Base-by-base conservation (phyloP, 2,329 filamentous ascomycete species). In the Aureobasidium zeae region DNA sequence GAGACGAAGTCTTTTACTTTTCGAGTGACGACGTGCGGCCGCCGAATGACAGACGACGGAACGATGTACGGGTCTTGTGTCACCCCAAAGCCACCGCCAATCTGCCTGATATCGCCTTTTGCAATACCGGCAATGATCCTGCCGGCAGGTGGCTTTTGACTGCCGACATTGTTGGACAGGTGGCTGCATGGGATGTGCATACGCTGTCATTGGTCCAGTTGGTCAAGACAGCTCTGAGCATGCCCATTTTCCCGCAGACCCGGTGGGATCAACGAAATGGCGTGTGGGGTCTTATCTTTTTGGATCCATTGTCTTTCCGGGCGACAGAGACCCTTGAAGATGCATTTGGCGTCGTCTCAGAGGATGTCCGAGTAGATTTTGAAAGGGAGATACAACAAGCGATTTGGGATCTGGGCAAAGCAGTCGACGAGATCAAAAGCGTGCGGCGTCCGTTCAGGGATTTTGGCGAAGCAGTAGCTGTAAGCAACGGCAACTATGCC, bases 71-170 rank as follows among this genome's bases (percentile, higher is more conserved):
- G 45, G 53, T 31, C 43, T 45, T 55, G 43, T n/a, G 22, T 19
- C 29, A 34, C 11, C 51, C 47, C 50, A 65, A 54, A 46, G 56
- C 55, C 13, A 49, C 50, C 4, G 48, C 57, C 7, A 80, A 81
- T 51, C 74, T 80, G 13, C 77, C 77, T 2, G 65, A 65, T 33
- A 65, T 81, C 15, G 64, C 68, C 0, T 80, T 81, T 54, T 67
- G 75, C 48, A 79, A 79, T 49, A 75, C 66, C 26, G 68, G 69
- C 12, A 61, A 73, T 29, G 76, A 79, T 51, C 64, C 68, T 0
- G 61, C 68, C 19, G 76, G 72, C 4, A 62, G 64, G 41, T 79
- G 72, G 71, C 67, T 81, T 41, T 56, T 75, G 20, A 75, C 72
- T 43, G 73, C 70, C 9, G 72, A 75, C 49, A 77, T 81, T 33